Base-by-base conservation (phyloP, 192 early-diverging fungal genomes). In the Gorgonomyces haynaldii region DNA sequence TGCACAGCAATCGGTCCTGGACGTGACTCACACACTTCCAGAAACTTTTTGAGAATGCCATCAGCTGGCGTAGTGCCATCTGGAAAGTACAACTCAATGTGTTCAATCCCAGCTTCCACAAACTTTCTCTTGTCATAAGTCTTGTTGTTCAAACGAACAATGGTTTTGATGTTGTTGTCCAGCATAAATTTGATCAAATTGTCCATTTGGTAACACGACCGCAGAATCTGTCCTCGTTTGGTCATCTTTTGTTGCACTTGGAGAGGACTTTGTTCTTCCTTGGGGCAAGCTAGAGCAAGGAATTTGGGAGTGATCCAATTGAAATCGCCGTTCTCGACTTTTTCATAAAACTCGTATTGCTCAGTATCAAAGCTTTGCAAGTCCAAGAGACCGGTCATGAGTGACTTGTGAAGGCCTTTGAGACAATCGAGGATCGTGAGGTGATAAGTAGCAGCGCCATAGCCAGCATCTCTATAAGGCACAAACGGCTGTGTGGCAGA, bases 261-360 rank as follows among this genome's bases (percentile, higher is more conserved):
- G 20, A 38, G 17, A 23, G 10, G 1, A 8, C 1, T n/a, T 24
- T 43, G 50, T 24, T 72, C 64, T 41, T 85, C 83, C 21, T 67
- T 63, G 1, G 83, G 83, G 9, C 52, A 60, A 1, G 83, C 82
- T 41, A 85, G 61, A 0, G 82, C 83, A n/a, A 85, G 60, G 41
- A 85, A 84, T 51, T 77, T 79, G 27, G 72, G 65, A 9, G 75
- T 76, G 22, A 85, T 68, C 80, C 82, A 85, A 46, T 85, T 85
- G 27, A 83, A 69, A 39, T 85, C 83, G 2, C 83, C 83, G 46
- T 81, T 76, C 39, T 70, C 67, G 15, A 81, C 78, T 15, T 57
- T 57, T 46, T 85, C 83, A 53, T 81, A 81, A 31, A 79, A 74
- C 57, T 85, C 82, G 57, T 85, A 85, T 50, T 85, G 79, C 13